A percentile compares a stretch with the other conserved stretches of the same genome.
Conservation (phyloP, 805 yeast genomes). For the Candida xyloterini region DNA sequence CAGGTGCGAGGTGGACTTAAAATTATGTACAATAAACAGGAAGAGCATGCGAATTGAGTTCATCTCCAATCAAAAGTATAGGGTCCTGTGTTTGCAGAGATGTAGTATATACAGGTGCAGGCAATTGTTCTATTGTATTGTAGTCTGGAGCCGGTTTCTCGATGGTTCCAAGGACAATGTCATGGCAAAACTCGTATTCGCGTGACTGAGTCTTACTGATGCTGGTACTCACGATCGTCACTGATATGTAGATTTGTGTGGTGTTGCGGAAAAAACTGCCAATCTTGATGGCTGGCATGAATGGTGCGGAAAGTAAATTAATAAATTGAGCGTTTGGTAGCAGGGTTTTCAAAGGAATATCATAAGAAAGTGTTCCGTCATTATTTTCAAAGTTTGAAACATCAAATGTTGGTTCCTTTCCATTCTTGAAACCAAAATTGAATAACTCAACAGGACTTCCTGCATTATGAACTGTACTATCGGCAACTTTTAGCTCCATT, state of each 20-base stretch:
- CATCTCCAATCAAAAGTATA: constrained; percentile 8
- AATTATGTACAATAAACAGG: constrained; percentile 4
- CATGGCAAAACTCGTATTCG: constrained; percentile 11
- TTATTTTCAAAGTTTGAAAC: constrained; percentile 11
- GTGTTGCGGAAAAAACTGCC: constrained; percentile 14
- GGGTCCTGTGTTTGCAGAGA: constrained; percentile 15
- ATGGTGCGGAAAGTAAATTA: constrained; percentile 8
- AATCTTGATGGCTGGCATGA: constrained; percentile 17
- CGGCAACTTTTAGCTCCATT: constrained; percentile 9
- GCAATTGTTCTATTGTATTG: constrained; percentile 9
- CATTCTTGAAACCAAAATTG: constrained; percentile 5
- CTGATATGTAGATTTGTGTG: constrained; percentile 6
- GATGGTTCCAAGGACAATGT: constrained; percentile 11
- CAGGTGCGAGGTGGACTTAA: constrained; percentile 7
- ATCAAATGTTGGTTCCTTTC: constrained; percentile 15
- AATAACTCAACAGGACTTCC: constrained; percentile 9
- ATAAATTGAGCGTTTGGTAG: constrained; percentile 10
- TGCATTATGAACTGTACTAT: constrained; percentile 2
- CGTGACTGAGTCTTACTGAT: constrained; percentile 1
- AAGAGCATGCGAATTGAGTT: constrained; percentile 1
- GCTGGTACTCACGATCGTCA: constrained; percentile 9
- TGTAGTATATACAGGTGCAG: constrained; percentile 18
- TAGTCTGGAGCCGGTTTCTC: constrained; percentile 17
- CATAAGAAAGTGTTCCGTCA: constrained; percentile 2
- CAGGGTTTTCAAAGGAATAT: constrained; percentile 8